Evolutionary conservation across 177 flowering plant genomes (phyloP).

Genomic region (Vitis hybrid): DNA sequence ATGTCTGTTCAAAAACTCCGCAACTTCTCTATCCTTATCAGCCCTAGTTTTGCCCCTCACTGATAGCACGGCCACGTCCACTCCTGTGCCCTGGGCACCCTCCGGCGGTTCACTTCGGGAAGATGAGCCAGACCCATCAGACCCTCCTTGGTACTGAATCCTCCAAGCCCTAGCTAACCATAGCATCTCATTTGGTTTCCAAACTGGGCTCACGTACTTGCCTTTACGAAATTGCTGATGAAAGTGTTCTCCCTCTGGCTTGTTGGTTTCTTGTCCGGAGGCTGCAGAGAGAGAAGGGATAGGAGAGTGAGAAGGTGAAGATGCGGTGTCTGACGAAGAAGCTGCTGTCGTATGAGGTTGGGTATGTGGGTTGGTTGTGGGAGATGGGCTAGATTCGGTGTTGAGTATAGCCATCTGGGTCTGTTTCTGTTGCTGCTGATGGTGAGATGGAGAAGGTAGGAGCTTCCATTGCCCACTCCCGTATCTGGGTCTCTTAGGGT

Average conservation of each 20-base stretch:
- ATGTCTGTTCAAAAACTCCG: conserved; percentile 57
- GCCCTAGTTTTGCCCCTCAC: conserved; percentile 63
- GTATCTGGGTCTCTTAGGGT: conserved; percentile 51
- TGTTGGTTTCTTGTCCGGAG: conserved; percentile 28
- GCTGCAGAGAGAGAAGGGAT: conserved; percentile 33
- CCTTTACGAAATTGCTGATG: conserved; percentile 62
- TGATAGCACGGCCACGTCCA: background rate
- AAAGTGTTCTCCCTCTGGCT: conserved; percentile 19
- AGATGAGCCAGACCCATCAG: conserved; percentile 8
- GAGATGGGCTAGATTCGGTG: conserved; percentile 38
- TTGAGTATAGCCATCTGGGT: conserved; percentile 13
- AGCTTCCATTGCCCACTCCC: conserved; percentile 51
- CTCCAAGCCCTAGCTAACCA: conserved; percentile 81
- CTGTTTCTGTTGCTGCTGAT: conserved; percentile 11
- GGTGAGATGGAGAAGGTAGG: conserved; percentile 34
- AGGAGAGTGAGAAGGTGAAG: conserved; percentile 55
- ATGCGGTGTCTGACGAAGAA: conserved; percentile 60
- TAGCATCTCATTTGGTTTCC: conserved; percentile 82
- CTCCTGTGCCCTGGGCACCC: background rate
- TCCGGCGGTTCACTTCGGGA: conserved; percentile 7
- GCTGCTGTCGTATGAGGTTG: conserved; percentile 21
- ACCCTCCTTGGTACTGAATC: conserved; percentile 49
- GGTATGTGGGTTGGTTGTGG: conserved; percentile 21
- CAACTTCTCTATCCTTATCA: conserved; percentile 72
- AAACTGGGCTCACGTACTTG: conserved; percentile 76